Evolutionary conservation across 257 asterid species (phyloP).

Genomic region (Solanum piurae): DNA sequence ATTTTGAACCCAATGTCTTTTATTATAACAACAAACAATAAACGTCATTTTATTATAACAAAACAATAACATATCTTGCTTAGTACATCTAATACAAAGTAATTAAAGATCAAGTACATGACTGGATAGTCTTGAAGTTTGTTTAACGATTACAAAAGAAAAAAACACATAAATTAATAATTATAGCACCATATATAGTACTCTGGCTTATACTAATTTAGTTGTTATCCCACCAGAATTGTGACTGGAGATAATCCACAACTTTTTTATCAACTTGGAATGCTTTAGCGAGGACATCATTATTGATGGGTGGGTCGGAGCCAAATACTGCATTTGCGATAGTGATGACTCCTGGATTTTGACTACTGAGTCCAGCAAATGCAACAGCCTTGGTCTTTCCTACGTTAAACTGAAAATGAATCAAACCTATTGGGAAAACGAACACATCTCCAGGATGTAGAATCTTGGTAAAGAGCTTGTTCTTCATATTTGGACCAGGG

Average conservation of each 20-base stretch:
- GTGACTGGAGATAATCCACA: neutral
- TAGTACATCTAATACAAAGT: too few relatives aligned
- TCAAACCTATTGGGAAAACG: neutral
- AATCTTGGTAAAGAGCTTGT: neutral
- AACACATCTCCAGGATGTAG: neutral
- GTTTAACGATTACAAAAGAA: too few relatives aligned
- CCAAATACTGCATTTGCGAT: neutral
- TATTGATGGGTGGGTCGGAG: neutral
- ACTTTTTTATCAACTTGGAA: neutral
- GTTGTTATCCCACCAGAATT: neutral
- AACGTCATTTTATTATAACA: too few relatives aligned
- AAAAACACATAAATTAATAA: too few relatives aligned
- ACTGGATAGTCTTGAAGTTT: too few relatives aligned
- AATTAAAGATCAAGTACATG: too few relatives aligned
- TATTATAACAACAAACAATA: too few relatives aligned
- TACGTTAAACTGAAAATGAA: neutral
- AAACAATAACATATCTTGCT: too few relatives aligned
- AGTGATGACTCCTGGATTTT: neutral
- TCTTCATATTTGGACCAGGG: neutral
- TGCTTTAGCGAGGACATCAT: neutral
- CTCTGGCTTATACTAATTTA: neutral
- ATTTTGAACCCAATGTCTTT: too few relatives aligned
- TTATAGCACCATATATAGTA: neutral
- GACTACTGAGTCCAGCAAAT: neutral
- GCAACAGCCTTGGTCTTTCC: neutral